These are phyloP conservation scores for Acer saccharum DNA, from an alignment of 345 rosid genomes.

Conservation along the genomic window DNA sequence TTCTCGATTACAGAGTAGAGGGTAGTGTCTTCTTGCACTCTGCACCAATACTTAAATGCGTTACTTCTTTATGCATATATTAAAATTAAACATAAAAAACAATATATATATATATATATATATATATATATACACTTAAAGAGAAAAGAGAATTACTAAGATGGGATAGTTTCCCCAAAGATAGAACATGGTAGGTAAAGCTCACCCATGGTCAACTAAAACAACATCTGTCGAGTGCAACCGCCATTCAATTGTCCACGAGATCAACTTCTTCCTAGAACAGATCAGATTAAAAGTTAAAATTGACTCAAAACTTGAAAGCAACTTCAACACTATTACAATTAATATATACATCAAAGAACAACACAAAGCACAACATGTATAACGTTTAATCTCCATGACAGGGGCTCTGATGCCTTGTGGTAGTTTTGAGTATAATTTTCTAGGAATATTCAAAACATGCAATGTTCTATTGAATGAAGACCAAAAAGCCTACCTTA, in stretches of 20 bases:
- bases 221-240: constrained; percentile 73
- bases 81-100: background rate
- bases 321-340: background rate
- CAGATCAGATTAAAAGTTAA: constrained; percentile 21
- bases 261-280: constrained; percentile 61
- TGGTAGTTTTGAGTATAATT: background rate
- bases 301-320: background rate
- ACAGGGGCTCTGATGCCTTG: background rate
- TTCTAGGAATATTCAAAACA: too few relatives aligned
- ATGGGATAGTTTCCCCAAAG: background rate
- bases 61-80: constrained; percentile 9
- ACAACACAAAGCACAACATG: background rate
- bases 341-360: background rate
- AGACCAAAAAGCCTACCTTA: too few relatives aligned
- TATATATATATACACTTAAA: background rate
- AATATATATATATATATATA: background rate
- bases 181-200: constrained; percentile 7
- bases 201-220: constrained; percentile 70
- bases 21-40: constrained; percentile 65
- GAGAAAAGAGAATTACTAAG: background rate
- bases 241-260: constrained; percentile 94
- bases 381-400: background rate
- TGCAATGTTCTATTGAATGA: too few relatives aligned
- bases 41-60: constrained; percentile 30
- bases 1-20: constrained; percentile 58